Conservation (phyloP, 768 basidiomycete genomes). For the Kwoniella heveanensis region DNA sequence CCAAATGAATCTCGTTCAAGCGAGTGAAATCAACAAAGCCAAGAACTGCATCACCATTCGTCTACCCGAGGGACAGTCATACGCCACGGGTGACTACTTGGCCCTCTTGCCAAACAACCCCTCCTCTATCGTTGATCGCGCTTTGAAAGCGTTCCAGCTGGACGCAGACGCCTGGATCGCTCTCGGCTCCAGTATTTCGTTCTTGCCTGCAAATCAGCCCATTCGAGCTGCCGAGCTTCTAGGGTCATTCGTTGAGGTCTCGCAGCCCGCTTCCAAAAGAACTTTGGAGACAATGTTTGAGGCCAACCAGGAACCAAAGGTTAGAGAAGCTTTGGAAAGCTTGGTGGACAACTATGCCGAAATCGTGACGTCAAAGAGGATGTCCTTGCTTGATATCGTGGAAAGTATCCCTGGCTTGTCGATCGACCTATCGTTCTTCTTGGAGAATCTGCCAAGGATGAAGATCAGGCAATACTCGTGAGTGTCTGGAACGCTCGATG, state of each 20-base stretch:
- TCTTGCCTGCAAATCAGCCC: conserved; percentile 57
- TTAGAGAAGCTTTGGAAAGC: background rate
- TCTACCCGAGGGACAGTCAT: conserved; percentile 41
- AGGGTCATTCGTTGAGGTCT: conserved; percentile 61
- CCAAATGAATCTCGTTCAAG: background rate
- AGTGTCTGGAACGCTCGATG: background rate
- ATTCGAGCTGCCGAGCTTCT: conserved; percentile 58
- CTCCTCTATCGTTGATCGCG: conserved; percentile 21
- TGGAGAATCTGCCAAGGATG: conserved; percentile 60
- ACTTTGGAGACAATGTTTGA: conserved; percentile 57
- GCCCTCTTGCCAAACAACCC: conserved; percentile 55
- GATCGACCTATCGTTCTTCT: conserved; percentile 57
- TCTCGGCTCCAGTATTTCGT: conserved; percentile 58
- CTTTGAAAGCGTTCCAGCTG: conserved; percentile 23
- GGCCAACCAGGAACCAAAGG: conserved; percentile 55
- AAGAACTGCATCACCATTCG: conserved; percentile 25
- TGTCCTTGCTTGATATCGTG: conserved; percentile 57
- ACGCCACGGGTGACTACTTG: conserved; percentile 61
- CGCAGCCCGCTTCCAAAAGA: conserved; percentile 60
- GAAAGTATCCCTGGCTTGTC: conserved; percentile 57
- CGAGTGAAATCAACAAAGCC: conserved; percentile 5
- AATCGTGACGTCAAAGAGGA: background rate
- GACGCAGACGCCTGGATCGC: conserved; percentile 30
- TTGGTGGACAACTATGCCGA: background rate
- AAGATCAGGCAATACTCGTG: conserved; percentile 56